Evolutionary conservation across 2,329 filamentous ascomycete species (phyloP).

Genomic region (Dichotomopilus funicola): DNA sequence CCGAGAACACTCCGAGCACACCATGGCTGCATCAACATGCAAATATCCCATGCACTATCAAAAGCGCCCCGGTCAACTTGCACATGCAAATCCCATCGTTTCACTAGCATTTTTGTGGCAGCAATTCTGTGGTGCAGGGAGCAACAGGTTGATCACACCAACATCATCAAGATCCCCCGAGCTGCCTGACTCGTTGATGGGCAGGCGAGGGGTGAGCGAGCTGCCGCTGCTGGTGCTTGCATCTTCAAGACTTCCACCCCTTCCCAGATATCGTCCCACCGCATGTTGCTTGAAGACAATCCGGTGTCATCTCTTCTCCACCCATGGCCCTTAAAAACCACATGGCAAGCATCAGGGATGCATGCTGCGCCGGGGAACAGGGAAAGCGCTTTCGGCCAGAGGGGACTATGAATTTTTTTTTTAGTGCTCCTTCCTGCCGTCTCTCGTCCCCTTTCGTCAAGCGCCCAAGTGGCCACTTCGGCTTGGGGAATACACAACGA

Average conservation of each 20-base stretch:
- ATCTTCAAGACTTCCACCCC: constrained; percentile 17
- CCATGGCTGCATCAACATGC: constrained; percentile 19
- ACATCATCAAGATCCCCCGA: background rate
- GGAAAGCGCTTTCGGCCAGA: constrained; percentile 21
- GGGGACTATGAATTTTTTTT: constrained; percentile 11
- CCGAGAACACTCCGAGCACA: constrained; percentile 12
- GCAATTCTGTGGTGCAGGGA: constrained; percentile 10
- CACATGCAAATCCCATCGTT: constrained; percentile 22
- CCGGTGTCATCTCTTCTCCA: constrained; percentile 13
- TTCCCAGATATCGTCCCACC: constrained; percentile 9
- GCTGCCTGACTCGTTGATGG: constrained; percentile 24
- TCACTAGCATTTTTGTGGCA: constrained; percentile 16
- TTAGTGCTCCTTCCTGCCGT: background rate
- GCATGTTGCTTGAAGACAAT: constrained; percentile 18
- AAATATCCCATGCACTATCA: constrained; percentile 23
- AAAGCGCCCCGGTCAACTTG: constrained; percentile 16
- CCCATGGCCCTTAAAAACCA: constrained; percentile 24
- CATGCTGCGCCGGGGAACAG: constrained; percentile 15
- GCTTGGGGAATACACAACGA: background rate
- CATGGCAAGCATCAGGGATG: constrained; percentile 29
- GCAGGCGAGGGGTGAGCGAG: constrained; percentile 18
- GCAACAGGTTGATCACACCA: constrained; percentile 23
- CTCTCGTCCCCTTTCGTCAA: background rate
- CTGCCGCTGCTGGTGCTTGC: constrained; percentile 3
- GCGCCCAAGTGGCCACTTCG: background rate